Conservation (phyloP, 2,329 filamentous ascomycete genomes). For the Fusarium redolens region DNA sequence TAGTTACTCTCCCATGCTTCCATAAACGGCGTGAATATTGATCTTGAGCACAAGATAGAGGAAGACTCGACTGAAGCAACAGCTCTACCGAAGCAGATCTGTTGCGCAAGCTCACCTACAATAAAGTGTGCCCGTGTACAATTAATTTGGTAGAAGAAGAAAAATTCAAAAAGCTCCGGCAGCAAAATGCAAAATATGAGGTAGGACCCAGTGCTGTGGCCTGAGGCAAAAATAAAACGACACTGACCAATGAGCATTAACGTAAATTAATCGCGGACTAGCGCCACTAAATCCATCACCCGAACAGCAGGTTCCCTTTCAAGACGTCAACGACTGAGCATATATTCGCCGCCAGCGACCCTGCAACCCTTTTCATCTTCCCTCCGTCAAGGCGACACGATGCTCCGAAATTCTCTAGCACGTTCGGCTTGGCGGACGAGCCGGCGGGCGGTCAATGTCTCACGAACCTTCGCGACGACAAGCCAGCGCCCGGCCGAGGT, state of each 20-base stretch:
- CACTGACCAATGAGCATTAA: conserved; percentile 55
- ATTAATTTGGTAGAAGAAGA: conserved; percentile 60
- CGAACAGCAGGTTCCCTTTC: conserved; percentile 53
- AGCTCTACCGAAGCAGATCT: conserved; percentile 51
- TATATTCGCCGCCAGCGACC: conserved; percentile 50
- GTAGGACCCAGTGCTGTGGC: conserved; percentile 36
- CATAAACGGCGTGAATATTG: conserved; percentile 73
- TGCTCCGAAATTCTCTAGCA: conserved; percentile 76
- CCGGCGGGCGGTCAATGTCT: conserved; percentile 68
- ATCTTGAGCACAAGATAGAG: conserved; percentile 80
- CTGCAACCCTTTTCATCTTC: conserved; percentile 53
- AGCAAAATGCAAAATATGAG: conserved; percentile 38
- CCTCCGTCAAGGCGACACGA: conserved; percentile 70
- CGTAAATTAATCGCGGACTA: conserved; percentile 60
- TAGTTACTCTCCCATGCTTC: conserved; percentile 73
- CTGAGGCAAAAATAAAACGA: conserved; percentile 51
- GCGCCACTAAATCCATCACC: conserved; percentile 54
- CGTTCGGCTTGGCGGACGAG: conserved; percentile 75
- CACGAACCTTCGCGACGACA: conserved; percentile 85
- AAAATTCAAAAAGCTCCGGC: conserved; percentile 33
- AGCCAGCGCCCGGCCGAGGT: conserved; percentile 86
- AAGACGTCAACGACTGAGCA: conserved; percentile 56
- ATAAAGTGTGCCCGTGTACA: conserved; percentile 78
- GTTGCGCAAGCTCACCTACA: conserved; percentile 74
- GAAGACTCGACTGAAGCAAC: conserved; percentile 70